Evolutionary conservation across 768 basidiomycete species (phyloP), one percentile per base, ranked within the genome.

Genomic region (Naganishia kalamii): DNA sequence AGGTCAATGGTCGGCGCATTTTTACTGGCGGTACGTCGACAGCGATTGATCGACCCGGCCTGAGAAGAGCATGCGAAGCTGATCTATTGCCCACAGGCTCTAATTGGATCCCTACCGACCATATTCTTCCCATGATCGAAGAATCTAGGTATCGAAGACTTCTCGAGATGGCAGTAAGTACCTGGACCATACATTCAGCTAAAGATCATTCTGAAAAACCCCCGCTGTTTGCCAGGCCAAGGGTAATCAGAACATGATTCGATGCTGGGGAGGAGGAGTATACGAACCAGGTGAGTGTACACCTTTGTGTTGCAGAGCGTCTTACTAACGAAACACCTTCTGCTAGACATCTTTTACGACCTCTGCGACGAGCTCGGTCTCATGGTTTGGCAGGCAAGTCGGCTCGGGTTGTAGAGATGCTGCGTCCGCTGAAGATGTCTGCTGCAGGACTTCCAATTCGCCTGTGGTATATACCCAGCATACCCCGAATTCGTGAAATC

Each of bases 201-300:
- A 25, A 21, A 21, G n/a, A 48, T 2, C 47, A 10, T 8, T 23
- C 4, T n/a, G 5, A 12, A 48, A 21, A 41, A 41, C 40, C 19
- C 40, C 10, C 10, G 40, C 19, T 48, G 47, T n/a, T 48, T 13
- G 5, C 50, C 19, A 51, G 50, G 50, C 50, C 6, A 83, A 89
- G 52, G 94, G 93, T 4, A 93, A 94, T 71, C 93, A 94, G 78
- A 94, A 92, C 73, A 94, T 92, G 89, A 79, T 94, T 35, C 85
- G 93, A 50, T 85, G 94, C 10, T 97, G 93, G 93, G 93, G 90
- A 62, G 93, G 93, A 13, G 93, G 93, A 0, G 84, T 92, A 50
- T 96, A 94, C 77, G 78, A 80, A 63, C 50, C 50, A 32, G 50
- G 50, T 51, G 19, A 12, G 50, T 32, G 11, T 48, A 8, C 8